A percentile compares a stretch with the other conserved stretches of the same genome.
Evolutionary conservation across 139 green algal genomes (phyloP).

Genomic region (Coelastrella sp.): DNA sequence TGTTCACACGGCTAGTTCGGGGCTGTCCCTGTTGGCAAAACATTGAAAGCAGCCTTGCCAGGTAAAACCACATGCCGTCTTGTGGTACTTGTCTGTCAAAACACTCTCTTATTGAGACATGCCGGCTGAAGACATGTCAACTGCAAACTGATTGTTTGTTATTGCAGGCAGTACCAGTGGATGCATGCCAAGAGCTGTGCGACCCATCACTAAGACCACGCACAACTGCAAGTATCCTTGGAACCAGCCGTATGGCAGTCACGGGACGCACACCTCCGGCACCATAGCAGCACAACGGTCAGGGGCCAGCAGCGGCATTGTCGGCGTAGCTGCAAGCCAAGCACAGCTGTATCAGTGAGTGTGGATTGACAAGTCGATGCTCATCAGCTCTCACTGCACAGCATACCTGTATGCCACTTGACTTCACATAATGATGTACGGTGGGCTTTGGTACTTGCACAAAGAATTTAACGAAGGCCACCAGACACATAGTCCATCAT

Average conservation of each 20-base stretch:
- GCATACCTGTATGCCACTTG: too few species aligned
- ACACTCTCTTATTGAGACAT: neutral
- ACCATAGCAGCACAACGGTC: constrained; percentile 3
- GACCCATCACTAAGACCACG: neutral
- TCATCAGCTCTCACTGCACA: too few species aligned
- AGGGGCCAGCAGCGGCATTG: neutral
- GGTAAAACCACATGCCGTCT: too few species aligned
- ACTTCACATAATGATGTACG: too few species aligned
- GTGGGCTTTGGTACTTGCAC: too few species aligned
- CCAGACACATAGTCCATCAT: too few species aligned
- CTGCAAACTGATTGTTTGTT: neutral
- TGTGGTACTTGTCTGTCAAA: neutral
- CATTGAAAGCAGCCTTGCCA: too few species aligned
- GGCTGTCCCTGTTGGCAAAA: too few species aligned
- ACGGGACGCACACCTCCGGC: constrained; percentile 28
- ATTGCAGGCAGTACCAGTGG: neutral
- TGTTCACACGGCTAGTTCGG: too few species aligned
- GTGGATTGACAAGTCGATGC: too few species aligned
- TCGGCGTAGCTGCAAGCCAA: neutral
- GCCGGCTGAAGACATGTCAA: too few species aligned
- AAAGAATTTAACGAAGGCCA: too few species aligned
- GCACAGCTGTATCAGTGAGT: constrained; percentile 25
- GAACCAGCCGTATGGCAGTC: neutral
- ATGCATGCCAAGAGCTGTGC: neutral
- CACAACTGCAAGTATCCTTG: neutral